Percentiles rank a stretch among this genome's conserved stretches.
Conservation (phyloP, 176 grass and related monocot species). For the Lolium multiflorum region DNA sequence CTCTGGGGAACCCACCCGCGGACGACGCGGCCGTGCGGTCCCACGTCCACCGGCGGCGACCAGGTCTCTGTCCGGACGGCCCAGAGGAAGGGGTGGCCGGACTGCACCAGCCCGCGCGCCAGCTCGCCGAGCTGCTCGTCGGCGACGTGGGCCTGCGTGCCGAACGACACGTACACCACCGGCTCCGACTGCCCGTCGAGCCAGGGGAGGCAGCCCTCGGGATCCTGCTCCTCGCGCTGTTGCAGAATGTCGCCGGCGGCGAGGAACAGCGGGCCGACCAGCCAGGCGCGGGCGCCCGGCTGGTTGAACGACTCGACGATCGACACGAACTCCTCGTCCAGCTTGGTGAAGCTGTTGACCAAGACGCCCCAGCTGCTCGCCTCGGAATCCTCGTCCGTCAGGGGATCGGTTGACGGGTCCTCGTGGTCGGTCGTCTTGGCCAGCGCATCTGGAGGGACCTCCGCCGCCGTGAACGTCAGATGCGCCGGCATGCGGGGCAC, state of each 20-base stretch:
- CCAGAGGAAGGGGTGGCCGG: conserved; percentile 3
- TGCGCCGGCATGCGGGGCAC: not conserved
- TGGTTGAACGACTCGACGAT: not conserved
- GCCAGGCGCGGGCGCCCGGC: not conserved
- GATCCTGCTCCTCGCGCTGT: not conserved
- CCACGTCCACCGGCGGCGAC: not conserved
- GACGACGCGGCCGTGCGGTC: not conserved
- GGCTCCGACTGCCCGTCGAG: not conserved
- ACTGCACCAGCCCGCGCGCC: not conserved
- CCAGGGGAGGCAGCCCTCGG: not conserved
- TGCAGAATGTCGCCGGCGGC: not conserved
- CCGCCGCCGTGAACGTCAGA: not conserved
- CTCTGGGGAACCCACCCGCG: not conserved
- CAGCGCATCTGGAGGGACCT: not conserved
- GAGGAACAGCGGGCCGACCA: not conserved
- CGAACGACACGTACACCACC: conserved; percentile 7
- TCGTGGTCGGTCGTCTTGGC: not conserved
- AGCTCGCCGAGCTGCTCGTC: not conserved
- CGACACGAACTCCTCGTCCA: not conserved
- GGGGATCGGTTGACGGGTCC: not conserved
- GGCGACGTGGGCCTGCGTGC: not conserved
- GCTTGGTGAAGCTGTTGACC: not conserved
- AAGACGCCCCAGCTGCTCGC: conserved; percentile 7
- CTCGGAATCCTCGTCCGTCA: not conserved
- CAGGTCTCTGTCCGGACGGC: not conserved